phyloP scores from a whole-genome alignment of 1,284 basidiomycete species.

The Cystobasidium slooffiae region DNA sequence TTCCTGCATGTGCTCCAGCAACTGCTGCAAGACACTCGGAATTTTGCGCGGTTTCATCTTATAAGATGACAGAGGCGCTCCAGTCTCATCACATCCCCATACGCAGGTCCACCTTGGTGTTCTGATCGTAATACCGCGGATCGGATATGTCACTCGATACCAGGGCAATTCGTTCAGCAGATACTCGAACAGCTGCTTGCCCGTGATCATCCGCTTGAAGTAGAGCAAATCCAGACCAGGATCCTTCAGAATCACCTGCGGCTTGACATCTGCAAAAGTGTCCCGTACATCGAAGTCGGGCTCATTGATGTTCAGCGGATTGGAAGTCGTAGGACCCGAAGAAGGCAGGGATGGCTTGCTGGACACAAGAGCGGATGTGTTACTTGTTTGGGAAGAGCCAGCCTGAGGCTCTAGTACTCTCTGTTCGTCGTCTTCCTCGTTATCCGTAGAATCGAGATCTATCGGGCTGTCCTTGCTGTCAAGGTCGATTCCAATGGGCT shows the following conservation, averaged over 20 bases:
- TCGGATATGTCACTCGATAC: slow-evolving; percentile 56
- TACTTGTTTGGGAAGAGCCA: not conserved
- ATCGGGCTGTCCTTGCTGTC: slow-evolving; percentile 24
- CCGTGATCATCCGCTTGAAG: slow-evolving; percentile 34
- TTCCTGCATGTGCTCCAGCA: slow-evolving; percentile 51
- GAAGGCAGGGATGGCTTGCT: not conserved
- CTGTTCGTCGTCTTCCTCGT: not conserved
- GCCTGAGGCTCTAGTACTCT: no score
- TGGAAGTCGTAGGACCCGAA: slow-evolving; percentile 22
- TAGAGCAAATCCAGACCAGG: slow-evolving; percentile 44
- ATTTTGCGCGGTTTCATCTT: slow-evolving; percentile 51
- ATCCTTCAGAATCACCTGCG: slow-evolving; percentile 32
- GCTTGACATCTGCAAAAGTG: slow-evolving; percentile 19
- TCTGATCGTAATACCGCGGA: slow-evolving; percentile 54
- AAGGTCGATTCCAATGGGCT: not conserved
- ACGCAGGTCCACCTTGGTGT: slow-evolving; percentile 57
- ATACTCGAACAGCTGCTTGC: slow-evolving; percentile 52
- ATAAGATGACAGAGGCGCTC: slow-evolving; percentile 49
- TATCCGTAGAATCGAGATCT: slow-evolving; percentile 24
- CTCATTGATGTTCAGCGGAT: slow-evolving; percentile 34
- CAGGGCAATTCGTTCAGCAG: slow-evolving; percentile 55
- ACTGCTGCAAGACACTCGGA: slow-evolving; percentile 43
- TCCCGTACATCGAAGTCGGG: slow-evolving; percentile 35
- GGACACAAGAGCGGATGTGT: no score
- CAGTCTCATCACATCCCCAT: slow-evolving; percentile 56